Percentiles rank a stretch among this genome's conserved stretches.
Conservation (phyloP, 2,329 filamentous ascomycete species). For the Colletotrichum navitas region DNA sequence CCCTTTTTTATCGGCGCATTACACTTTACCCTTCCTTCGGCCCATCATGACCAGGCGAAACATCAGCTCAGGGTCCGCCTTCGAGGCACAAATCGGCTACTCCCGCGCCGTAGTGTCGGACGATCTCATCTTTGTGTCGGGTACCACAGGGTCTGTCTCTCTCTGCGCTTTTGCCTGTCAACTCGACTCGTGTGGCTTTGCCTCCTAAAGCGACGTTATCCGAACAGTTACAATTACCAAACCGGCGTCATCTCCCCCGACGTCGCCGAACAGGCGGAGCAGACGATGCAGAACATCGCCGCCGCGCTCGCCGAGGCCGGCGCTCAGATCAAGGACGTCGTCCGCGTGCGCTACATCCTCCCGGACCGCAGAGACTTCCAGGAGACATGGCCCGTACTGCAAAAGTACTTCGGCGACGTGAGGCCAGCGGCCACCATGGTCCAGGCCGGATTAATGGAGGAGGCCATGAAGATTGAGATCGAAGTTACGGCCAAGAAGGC, state of each 20-base stretch:
- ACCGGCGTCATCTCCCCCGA: conserved; percentile 59
- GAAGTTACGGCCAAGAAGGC: conserved; percentile 55
- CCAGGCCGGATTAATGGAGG: conserved; percentile 63
- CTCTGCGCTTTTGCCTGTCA: too few species aligned
- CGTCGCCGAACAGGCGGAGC: conserved; percentile 63
- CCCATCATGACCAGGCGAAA: conserved; percentile 52
- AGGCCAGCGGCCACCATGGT: conserved; percentile 67
- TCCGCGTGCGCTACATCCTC: conserved; percentile 66
- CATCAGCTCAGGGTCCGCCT: conserved; percentile 64
- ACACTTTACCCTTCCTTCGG: background rate
- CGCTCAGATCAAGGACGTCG: conserved; percentile 59
- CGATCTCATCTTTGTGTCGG: conserved; percentile 66
- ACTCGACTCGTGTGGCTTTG: background rate
- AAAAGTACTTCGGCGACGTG: conserved; percentile 63
- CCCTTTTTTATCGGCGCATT: background rate
- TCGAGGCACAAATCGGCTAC: conserved; percentile 67
- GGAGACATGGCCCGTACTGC: conserved; percentile 63
- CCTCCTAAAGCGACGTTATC: background rate
- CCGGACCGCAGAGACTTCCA: conserved; percentile 62
- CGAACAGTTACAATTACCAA: conserved; percentile 63
- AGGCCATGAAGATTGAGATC: conserved; percentile 60
- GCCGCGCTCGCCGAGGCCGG: conserved; percentile 59
- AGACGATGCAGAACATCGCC: conserved; percentile 62
- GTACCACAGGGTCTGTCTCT: conserved; percentile 62
- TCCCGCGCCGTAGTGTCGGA: conserved; percentile 65